Base-by-base conservation (phyloP, 345 rosid genomes). In the Laguncularia racemosa region DNA sequence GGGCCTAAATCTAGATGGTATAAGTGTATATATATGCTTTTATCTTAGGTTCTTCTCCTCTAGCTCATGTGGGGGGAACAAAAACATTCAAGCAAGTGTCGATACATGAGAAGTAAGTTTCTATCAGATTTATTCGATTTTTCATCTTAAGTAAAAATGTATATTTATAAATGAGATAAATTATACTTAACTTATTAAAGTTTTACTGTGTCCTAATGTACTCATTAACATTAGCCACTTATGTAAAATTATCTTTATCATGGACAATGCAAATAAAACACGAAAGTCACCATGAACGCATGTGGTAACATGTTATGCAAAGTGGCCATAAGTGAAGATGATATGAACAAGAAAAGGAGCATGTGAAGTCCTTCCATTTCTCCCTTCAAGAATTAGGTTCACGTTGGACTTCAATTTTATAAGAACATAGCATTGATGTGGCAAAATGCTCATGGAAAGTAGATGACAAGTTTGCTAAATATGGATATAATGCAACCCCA, bases 351-450 rank as follows among this genome's bases (percentile, higher is more conserved):
- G 19, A 46, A 58, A 17, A 62, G 23, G 33, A 66, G 73, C 73
- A 73, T 46, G 78, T 70, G 78, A 64, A 63, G 60, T 58, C 60
- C 68, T 67, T 63, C 81, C 21, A 55, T 53, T 21, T 15, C 54
- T 40, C 56, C 54, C 20, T 53, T 46, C 60, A 72, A 67, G 70
- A 67, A 75, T 78, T 82, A 77, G 84, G 91, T 74, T 63, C 59
- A 67, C 67, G 88, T 79, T 77, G 63, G 67, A 61, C 46, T 64
- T 78, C 70, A 62, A 64, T 50, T 67, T 73, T 67, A 78, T 72
- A 66, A 68, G 79, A 76, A 59, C 67, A 75, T 74, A n/a, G 73
- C 74, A 73, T 72, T 50, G 68, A 73, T 67, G 60, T 74, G 73
- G 80, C 58, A 66, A 70, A 48, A 4, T 12, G 16, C 49, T 26